These are phyloP conservation scores for Ophiostoma sp. DNA, from an alignment of 2,329 filamentous ascomycete genomes.

Conservation along the genomic window DNA sequence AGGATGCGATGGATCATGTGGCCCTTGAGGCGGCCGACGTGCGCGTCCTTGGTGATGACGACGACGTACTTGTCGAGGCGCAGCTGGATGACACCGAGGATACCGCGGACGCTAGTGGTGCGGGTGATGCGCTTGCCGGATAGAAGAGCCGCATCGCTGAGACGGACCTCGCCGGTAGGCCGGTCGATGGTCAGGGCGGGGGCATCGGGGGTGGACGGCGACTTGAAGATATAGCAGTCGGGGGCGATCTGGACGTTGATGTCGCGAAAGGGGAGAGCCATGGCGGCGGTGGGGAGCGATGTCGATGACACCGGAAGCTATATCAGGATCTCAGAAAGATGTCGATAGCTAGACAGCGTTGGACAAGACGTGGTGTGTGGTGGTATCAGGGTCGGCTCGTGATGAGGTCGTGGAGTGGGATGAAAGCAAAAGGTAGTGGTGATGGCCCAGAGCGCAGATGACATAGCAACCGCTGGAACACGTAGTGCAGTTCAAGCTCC, in stretches of 20 bases:
- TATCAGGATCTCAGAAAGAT: neutral
- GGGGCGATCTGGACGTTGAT: slow-evolving; percentile 93
- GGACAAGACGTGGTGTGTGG: neutral
- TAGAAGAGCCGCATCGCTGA: slow-evolving; percentile 72
- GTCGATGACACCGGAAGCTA: slow-evolving; percentile 4
- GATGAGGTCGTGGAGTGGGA: neutral
- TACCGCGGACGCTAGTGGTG: slow-evolving; percentile 90
- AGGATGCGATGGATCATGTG: slow-evolving; percentile 94
- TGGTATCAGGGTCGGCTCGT: neutral
- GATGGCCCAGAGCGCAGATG: neutral
- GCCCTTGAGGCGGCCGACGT: slow-evolving; percentile 84
- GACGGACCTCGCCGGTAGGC: slow-evolving; percentile 81
- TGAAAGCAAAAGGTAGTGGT: neutral
- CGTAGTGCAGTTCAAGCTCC: slow-evolving; percentile 17
- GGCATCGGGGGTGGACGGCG: slow-evolving; percentile 84
- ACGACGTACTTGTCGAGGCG: slow-evolving; percentile 96
- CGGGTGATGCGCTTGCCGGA: slow-evolving; percentile 64
- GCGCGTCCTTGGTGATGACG: slow-evolving; percentile 88
- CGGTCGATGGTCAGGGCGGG: slow-evolving; percentile 85
- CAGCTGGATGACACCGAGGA: slow-evolving; percentile 87
- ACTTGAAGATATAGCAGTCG: slow-evolving; percentile 93
- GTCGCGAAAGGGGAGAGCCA: slow-evolving; percentile 73
- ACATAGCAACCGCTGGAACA: slow-evolving; percentile 15
- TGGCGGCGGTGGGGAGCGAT: slow-evolving; percentile 25
- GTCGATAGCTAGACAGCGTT: neutral